These are phyloP conservation scores for Chloris gayana DNA, from an alignment of 176 grass and related monocot species.

Conservation along the genomic window DNA sequence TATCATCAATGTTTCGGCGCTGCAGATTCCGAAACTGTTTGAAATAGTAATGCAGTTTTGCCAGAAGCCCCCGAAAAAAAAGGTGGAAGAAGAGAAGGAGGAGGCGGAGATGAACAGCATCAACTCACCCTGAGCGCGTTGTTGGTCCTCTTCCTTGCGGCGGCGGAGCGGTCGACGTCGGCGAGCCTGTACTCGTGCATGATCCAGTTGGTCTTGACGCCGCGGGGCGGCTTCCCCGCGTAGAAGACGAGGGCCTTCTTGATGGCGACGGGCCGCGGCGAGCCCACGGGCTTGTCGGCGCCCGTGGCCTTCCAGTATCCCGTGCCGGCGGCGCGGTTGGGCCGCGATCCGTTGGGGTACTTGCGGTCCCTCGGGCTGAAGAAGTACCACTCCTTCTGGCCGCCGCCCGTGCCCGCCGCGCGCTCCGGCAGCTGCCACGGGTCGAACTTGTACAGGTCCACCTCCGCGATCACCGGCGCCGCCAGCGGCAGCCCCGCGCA, in stretches of 20 bases:
- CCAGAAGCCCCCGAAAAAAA: background rate
- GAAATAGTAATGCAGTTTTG: background rate
- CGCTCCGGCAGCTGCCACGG: slow-evolving; percentile 69
- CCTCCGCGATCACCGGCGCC: slow-evolving; percentile 66
- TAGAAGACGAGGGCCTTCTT: slow-evolving; percentile 88
- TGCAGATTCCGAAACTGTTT: background rate
- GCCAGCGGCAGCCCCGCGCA: slow-evolving; percentile 60
- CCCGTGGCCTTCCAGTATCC: slow-evolving; percentile 99
- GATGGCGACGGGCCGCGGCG: slow-evolving; percentile 65
- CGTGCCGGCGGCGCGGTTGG: slow-evolving; percentile 69
- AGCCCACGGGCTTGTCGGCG: slow-evolving; percentile 82
- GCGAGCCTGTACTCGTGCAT: slow-evolving; percentile 98
- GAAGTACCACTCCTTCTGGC: slow-evolving; percentile 97
- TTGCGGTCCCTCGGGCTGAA: slow-evolving; percentile 86
- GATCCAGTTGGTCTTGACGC: slow-evolving; percentile 96
- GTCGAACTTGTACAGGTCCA: slow-evolving; percentile 85
- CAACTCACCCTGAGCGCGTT: slow-evolving; percentile 73
- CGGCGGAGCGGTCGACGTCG: slow-evolving; percentile 70
- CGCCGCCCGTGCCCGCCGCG: too few relatives aligned
- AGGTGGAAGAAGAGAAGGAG: background rate
- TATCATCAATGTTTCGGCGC: background rate
- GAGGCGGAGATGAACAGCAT: too few relatives aligned
- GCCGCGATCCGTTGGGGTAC: slow-evolving; percentile 83
- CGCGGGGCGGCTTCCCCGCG: slow-evolving; percentile 65
- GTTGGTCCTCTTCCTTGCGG: slow-evolving; percentile 62